Percentiles rank a stretch among this genome's conserved stretches.
phyloP scores from a whole-genome alignment of 768 basidiomycete species.

The Boletus bicolor region DNA sequence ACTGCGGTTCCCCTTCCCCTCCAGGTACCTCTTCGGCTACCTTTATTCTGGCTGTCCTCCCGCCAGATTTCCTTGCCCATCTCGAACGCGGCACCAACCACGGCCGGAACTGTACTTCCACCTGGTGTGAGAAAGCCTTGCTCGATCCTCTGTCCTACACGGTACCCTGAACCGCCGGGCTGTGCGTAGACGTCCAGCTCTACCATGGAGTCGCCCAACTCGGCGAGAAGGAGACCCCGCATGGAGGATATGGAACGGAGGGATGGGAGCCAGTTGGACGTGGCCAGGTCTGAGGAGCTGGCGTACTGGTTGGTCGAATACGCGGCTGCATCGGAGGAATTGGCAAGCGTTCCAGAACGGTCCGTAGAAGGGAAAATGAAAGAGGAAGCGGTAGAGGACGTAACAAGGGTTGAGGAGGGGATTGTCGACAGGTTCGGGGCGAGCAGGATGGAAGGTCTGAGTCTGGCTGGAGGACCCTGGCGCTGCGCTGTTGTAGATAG shows the following conservation, averaged over 20 bases:
- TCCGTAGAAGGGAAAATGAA: conserved; percentile 17
- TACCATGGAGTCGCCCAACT: conserved; percentile 47
- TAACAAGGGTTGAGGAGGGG: conserved; percentile 24
- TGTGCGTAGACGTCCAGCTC: conserved; percentile 37
- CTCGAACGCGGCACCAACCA: conserved; percentile 11
- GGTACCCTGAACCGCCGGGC: conserved; percentile 37
- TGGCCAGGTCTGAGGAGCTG: conserved; percentile 2
- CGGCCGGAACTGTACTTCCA: conserved; percentile 20
- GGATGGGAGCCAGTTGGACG: conserved; percentile 21
- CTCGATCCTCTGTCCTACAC: conserved; percentile 40
- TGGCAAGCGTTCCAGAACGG: conserved; percentile 13
- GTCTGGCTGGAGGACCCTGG: conserved; percentile 2
- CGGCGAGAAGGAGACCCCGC: conserved; percentile 46
- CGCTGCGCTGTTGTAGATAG: not conserved
- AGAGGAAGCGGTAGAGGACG: conserved; percentile 26
- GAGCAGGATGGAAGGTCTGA: conserved; percentile 17
- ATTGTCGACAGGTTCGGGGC: conserved; percentile 26
- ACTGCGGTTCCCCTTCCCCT: conserved; percentile 6
- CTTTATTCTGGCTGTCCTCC: conserved; percentile 9
- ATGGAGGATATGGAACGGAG: conserved; percentile 40
- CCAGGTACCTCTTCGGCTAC: conserved; percentile 15
- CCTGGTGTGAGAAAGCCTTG: conserved; percentile 32
- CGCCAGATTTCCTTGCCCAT: conserved; percentile 23
- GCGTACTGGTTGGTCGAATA: not conserved
- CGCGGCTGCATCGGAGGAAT: conserved; percentile 23